Conservation (phyloP, 805 yeast genomes). For the Ogataea nonfermentans region DNA sequence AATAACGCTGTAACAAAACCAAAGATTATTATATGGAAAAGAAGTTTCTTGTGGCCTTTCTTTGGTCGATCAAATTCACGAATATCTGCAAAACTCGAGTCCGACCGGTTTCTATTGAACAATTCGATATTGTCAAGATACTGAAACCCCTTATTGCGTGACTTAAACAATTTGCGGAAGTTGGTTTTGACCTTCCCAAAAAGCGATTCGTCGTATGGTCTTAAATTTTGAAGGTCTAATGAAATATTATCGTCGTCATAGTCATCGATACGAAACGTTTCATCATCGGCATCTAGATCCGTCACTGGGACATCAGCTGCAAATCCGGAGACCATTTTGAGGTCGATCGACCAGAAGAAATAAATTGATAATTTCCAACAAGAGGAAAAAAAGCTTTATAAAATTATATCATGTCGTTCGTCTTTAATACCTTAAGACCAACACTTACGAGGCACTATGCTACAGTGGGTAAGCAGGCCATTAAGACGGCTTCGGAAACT, state of each 20-base stretch:
- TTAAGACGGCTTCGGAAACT: conserved; percentile 57
- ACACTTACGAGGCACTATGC: conserved; percentile 34
- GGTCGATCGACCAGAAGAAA: not conserved
- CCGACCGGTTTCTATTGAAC: conserved; percentile 26
- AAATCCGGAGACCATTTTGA: conserved; percentile 17
- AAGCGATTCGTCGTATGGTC: conserved; percentile 5
- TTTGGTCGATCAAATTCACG: conserved; percentile 10
- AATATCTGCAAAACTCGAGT: conserved; percentile 24
- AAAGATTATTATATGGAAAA: conserved; percentile 4
- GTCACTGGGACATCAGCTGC: conserved; percentile 54
- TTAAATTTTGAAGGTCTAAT: conserved; percentile 11
- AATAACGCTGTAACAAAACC: conserved; percentile 11
- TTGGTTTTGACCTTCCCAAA: conserved; percentile 11
- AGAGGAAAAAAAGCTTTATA: not conserved
- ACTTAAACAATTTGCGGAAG: conserved; percentile 6
- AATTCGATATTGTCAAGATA: conserved; percentile 29
- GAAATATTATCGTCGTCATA: conserved; percentile 19
- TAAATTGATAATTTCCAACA: not conserved
- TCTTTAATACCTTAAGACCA: conserved; percentile 1
- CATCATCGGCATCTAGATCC: conserved; percentile 46
- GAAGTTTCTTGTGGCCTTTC: conserved; percentile 10
- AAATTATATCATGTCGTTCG: conserved; percentile 1
- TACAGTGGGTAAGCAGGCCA: conserved; percentile 12
- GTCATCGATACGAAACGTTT: conserved; percentile 27
- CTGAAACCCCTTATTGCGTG: conserved; percentile 12